phyloP scores from a whole-genome alignment of 2,329 filamentous ascomycete genomes.

The Xylaria sp. region DNA sequence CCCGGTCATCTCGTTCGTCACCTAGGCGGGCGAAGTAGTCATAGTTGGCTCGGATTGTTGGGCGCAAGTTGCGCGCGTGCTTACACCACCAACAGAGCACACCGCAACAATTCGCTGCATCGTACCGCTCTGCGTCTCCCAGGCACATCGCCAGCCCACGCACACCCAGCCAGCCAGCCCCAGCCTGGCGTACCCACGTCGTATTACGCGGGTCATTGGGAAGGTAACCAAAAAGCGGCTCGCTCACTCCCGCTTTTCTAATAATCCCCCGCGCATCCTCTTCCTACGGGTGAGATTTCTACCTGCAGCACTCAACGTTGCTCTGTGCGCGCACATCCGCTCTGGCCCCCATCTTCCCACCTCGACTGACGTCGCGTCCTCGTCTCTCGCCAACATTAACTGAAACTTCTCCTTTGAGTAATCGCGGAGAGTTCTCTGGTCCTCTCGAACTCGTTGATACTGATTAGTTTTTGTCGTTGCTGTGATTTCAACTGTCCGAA shows the following conservation, averaged over 20 bases:
- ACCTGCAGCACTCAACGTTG: conserved; percentile 33
- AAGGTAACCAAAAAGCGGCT: conserved; percentile 43
- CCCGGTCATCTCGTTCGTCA: conserved; percentile 34
- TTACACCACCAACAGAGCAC: conserved; percentile 46
- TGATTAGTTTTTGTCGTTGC: conserved; percentile 14
- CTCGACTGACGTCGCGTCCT: conserved; percentile 37
- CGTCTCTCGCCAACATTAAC: conserved; percentile 18
- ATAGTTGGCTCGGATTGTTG: conserved; percentile 37
- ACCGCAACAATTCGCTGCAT: conserved; percentile 41
- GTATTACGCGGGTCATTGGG: conserved; percentile 47
- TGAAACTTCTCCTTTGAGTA: conserved; percentile 11
- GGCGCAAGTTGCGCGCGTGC: conserved; percentile 45
- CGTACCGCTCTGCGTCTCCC: conserved; percentile 38
- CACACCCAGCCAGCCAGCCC: conserved; percentile 37
- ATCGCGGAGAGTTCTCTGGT: conserved; percentile 7
- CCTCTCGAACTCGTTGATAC: conserved; percentile 8
- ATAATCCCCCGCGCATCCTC: conserved; percentile 45
- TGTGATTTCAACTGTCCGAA: conserved; percentile 4
- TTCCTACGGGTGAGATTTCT: conserved; percentile 37
- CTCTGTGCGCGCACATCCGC: conserved; percentile 25
- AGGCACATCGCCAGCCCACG: conserved; percentile 36
- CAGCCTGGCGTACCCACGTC: conserved; percentile 41
- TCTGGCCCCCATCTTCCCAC: conserved; percentile 37
- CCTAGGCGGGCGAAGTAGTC: conserved; percentile 37
- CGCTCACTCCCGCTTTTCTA: conserved; percentile 46